These are phyloP conservation scores for Ascoidea asiatica DNA, from an alignment of 805 yeast genomes.

Conservation along the genomic window DNA sequence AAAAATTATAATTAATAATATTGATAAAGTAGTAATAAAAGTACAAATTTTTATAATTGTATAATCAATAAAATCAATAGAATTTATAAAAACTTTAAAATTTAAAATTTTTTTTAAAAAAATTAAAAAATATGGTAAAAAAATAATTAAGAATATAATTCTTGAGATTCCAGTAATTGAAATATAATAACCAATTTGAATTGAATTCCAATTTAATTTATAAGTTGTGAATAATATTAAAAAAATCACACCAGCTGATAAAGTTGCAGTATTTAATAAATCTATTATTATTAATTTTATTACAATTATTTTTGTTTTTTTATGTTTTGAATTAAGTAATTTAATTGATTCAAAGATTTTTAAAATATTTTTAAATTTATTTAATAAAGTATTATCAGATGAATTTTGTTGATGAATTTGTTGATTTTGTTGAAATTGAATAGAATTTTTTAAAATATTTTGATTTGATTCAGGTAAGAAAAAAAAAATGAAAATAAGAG, in stretches of 20 bases:
- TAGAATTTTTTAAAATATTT: not conserved
- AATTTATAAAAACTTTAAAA: slow-evolving; percentile 21
- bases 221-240: slow-evolving; percentile 39
- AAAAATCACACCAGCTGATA: slow-evolving; percentile 27
- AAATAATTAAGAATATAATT: slow-evolving; percentile 32
- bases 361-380: too few relatives aligned
- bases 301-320: slow-evolving; percentile 30
- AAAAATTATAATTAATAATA: slow-evolving; percentile 21
- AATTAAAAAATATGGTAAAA: slow-evolving; percentile 35
- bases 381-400: not conserved
- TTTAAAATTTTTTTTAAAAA: slow-evolving; percentile 18
- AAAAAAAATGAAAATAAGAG: slow-evolving; percentile 21
- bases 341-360: not conserved
- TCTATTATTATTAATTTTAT: slow-evolving; percentile 37
- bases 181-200: slow-evolving; percentile 40
- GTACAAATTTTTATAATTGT: slow-evolving; percentile 20
- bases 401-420: too few relatives aligned
- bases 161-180: slow-evolving; percentile 36
- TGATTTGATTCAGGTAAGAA: slow-evolving; percentile 57
- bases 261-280: slow-evolving; percentile 24
- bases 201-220: slow-evolving; percentile 38
- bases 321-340: slow-evolving; percentile 20
- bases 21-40: slow-evolving; percentile 22
- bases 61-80: slow-evolving; percentile 42
- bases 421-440: too few relatives aligned